Evolutionary conservation across 2,329 filamentous ascomycete species (phyloP), one percentile per base, ranked within the genome.

Genomic region (Botryotinia narcissicola): DNA sequence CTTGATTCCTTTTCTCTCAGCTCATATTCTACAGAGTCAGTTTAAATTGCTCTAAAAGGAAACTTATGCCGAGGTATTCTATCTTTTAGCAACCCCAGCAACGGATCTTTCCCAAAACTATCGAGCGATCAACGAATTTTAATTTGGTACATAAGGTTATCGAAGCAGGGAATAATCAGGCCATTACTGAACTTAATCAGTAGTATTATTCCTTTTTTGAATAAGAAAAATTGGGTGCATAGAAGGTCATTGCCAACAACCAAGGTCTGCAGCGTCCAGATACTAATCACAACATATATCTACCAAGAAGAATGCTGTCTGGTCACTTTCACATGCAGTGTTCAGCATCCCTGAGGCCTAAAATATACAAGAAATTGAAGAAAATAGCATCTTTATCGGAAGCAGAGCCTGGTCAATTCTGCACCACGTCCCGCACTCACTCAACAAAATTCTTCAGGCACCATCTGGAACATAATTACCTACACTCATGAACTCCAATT

Each of bases 91-190:
- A 63, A 71, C 60, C 68, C 57, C 22, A 37, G 68, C 42, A 46
- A 62, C 46, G 42, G 69, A 63, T 62, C 48, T 68, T 68, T 71
- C n/a, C 32, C 32, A 37, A 64, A 71, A 22, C 48, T 9, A 29
- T 54, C 46, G 16, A 67, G 18, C 25, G 32, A 67, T 37, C 35
- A 40, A 51, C 32, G 32, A 54, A 67, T 54, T 35, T 54, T 40
- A 29, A 37, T 54, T 40, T 66, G 42, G n/a, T 40, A 57, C 37
- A 6, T 22, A 10, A 57, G 22, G 64, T 10, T 57, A 48, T 54
- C 35, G 22, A 59, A 51, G 70, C 60, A 66, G 60, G 70, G 60
- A 64, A 72, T 62, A 70, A 70, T 70, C 68, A 62, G 68, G 20
- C 54, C 68, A 70, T 37, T 18, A 12, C 32, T 54, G 51, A 54